phyloP scores from a whole-genome alignment of 495 filamentous ascomycete species.

The Xylaria castorea region DNA sequence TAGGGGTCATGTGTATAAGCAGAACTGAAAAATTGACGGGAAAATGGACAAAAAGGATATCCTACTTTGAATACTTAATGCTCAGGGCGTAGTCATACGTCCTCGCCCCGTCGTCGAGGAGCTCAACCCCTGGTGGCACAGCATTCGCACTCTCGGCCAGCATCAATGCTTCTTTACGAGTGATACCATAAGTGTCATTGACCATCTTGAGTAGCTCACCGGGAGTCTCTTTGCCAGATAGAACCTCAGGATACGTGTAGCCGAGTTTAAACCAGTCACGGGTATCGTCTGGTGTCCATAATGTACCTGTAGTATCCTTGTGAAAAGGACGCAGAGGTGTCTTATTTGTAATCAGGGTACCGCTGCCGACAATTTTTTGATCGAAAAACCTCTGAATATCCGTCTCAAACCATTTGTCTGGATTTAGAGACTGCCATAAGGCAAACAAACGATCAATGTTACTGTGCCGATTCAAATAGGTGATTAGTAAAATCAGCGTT shows the following conservation, averaged over 20 bases:
- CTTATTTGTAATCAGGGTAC: constrained; percentile 15
- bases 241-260: constrained; percentile 47
- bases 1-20: constrained; percentile 5
- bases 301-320: constrained; percentile 23
- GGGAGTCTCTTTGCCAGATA: constrained; percentile 27
- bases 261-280: constrained; percentile 34
- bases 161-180: constrained; percentile 47
- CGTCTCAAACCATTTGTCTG: constrained; percentile 39
- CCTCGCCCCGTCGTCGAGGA: constrained; percentile 8
- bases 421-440: constrained; percentile 49
- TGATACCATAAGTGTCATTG: constrained; percentile 52
- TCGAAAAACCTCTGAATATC: constrained; percentile 33
- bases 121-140: constrained; percentile 2
- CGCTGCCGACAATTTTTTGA: constrained; percentile 26
- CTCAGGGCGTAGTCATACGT: constrained; percentile 11
- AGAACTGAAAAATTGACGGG: not conserved
- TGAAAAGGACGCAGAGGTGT: constrained; percentile 41
- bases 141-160: not conserved
- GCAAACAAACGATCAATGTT: constrained; percentile 53
- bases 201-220: constrained; percentile 54
- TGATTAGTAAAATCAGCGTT: constrained; percentile 3
- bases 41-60: not conserved
- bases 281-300: constrained; percentile 31
- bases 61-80: constrained; percentile 24
- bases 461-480: constrained; percentile 18